Conservation (phyloP, 768 basidiomycete genomes). For the Lactarius pseudohatsudake region DNA sequence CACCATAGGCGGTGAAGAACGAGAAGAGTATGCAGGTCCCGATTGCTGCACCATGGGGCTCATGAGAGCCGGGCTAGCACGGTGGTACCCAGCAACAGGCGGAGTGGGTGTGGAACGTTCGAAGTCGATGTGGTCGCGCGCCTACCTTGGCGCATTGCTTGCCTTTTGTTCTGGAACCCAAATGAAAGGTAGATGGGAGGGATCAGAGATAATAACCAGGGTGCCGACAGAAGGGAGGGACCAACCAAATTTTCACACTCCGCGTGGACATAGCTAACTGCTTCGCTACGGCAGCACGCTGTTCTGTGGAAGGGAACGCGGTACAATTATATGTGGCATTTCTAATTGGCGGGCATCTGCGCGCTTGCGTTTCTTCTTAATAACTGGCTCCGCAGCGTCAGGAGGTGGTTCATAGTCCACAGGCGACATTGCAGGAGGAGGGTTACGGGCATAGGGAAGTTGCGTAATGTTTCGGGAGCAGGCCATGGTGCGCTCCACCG, state of each 20-base stretch:
- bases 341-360: conserved; percentile 79
- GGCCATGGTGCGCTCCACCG: conserved; percentile 34
- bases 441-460: conserved; percentile 51
- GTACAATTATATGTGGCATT: conserved; percentile 76
- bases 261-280: conserved; percentile 79
- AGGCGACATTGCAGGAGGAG: conserved; percentile 31
- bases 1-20: no score
- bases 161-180: conserved; percentile 29
- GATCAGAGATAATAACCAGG: conserved; percentile 2
- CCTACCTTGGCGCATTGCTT: conserved; percentile 25
- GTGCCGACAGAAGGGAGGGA: conserved; percentile 5
- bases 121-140: conserved; percentile 7
- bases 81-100: no score
- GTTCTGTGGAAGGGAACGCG: conserved; percentile 86
- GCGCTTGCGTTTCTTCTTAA: conserved; percentile 87
- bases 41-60: no score
- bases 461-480: conserved; percentile 37
- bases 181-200: neutral
- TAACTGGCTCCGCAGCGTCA: conserved; percentile 52
- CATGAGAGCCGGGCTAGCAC: no score
- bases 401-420: conserved; percentile 29
- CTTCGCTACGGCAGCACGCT: conserved; percentile 74
- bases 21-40: no score
- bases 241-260: conserved; percentile 84
- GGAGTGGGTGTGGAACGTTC: neutral